Evolutionary conservation across 768 basidiomycete species (phyloP), one percentile per base, ranked within the genome.

Genomic region (Suillus subluteus): DNA sequence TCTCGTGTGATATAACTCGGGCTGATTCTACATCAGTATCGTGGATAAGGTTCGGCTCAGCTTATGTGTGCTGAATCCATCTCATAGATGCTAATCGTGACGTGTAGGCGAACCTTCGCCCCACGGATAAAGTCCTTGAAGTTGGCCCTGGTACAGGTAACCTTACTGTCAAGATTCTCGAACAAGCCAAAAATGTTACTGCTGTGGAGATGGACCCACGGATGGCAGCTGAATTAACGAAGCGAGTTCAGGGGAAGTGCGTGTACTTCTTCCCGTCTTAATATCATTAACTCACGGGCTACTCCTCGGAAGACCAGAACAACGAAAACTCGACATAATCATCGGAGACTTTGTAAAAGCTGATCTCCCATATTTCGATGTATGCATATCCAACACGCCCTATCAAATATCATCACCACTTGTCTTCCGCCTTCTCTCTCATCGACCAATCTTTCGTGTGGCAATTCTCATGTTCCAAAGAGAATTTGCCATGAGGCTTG

Each of bases 381-480:
- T 98, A 65, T 99, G 97, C 84, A 99, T 99, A 73, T 96, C 94
- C 72, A 99, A 99, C 75, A 99, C 98, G 1, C 98, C 98, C 1
- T 99, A 99, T 79, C 96, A 99, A 78, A 99, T 99, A 72, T 99
- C 98, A 2, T 99, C 98, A 0, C 94, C 96, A 6, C 90, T 99
- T 61, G 91, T 98, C 64, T 99, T 99, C 85, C 93, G 94, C 67
- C 87, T 99, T 41, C 89, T 99, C 59, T 99, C 98, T 3, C 96
- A 98, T 73, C 92, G 98, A 2, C 98, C 98, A 0, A 83, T 98
- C 54, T 95, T 93, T 76, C 94, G 97, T 32, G 88, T 92, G 65
- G 94, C 95, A 41, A 95, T 99, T 68, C 92, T 99, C 81, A 99
- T 99, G 98, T 99, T 99, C 82, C 98, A 99, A 80, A 91, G 96